Evolutionary conservation across 352 stramenopile genomes (phyloP).

Genomic region (Phytophthora boehmeriae): DNA sequence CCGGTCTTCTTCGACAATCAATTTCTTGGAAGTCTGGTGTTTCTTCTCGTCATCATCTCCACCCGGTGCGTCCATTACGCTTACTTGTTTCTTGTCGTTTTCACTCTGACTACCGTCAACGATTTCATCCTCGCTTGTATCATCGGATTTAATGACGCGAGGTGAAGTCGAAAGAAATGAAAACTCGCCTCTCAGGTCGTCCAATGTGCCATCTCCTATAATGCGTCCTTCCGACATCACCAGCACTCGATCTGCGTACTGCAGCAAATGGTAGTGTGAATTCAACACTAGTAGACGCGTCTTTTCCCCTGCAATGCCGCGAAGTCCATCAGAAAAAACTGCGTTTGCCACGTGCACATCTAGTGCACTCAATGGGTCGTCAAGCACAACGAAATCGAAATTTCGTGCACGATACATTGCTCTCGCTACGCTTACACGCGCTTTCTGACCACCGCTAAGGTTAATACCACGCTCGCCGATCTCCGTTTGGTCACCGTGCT

Average conservation of each 20-base stretch:
- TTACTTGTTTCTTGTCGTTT: not conserved
- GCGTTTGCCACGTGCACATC: conserved; percentile 93
- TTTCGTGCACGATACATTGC: conserved; percentile 64
- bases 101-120: not conserved
- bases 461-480: conserved; percentile 92
- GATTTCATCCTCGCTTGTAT: not conserved
- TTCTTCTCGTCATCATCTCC: not conserved
- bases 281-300: conserved; percentile 94
- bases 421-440: conserved; percentile 60
- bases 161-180: conserved; percentile 27
- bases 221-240: conserved; percentile 83
- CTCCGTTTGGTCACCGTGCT: conserved; percentile 91
- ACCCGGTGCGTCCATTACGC: not conserved
- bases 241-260: conserved; percentile 63
- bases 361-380: conserved; percentile 70
- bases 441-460: conserved; percentile 85
- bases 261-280: conserved; percentile 90
- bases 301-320: conserved; percentile 50
- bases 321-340: conserved; percentile 92
- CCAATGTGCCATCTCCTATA: conserved; percentile 78
- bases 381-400: conserved; percentile 65
- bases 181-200: conserved; percentile 57
- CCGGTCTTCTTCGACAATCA: conserved; percentile 50
- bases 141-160: conserved; percentile 2
- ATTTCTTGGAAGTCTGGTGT: conserved; percentile 24